These are phyloP conservation scores for Myriosclerotinia scirpicola DNA, from an alignment of 2,329 filamentous ascomycete genomes.

Conservation along the genomic window DNA sequence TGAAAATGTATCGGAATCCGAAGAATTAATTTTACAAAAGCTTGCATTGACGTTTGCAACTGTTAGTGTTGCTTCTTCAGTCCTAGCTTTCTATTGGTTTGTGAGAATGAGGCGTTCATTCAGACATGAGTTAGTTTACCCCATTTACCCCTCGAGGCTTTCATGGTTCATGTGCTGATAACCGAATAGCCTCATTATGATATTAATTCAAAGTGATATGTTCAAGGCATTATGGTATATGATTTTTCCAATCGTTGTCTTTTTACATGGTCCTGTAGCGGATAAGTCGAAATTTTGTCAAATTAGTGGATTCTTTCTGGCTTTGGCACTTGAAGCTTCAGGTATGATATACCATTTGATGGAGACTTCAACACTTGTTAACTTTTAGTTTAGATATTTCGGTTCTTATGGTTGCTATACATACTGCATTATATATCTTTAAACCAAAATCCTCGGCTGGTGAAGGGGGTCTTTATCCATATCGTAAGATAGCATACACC, in stretches of 20 bases:
- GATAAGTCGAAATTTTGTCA: constrained; percentile 62
- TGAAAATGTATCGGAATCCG: constrained; percentile 23
- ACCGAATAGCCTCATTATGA: constrained; percentile 63
- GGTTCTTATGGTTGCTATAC: constrained; percentile 70
- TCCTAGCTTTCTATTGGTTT: constrained; percentile 69
- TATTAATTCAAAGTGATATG: constrained; percentile 71
- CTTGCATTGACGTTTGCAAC: constrained; percentile 45
- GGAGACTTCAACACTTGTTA: background rate
- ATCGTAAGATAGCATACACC: constrained; percentile 59
- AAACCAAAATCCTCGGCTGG: constrained; percentile 50
- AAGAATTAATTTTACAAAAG: constrained; percentile 36
- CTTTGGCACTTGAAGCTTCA: constrained; percentile 65
- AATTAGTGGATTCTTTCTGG: constrained; percentile 65
- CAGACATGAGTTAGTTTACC: constrained; percentile 63
- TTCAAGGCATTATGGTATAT: constrained; percentile 69
- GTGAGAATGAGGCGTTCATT: constrained; percentile 71
- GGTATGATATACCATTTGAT: constrained; percentile 42
- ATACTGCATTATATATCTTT: constrained; percentile 72
- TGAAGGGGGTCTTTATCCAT: constrained; percentile 66
- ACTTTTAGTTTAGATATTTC: constrained; percentile 55
- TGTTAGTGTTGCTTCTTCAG: constrained; percentile 56
- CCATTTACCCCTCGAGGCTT: background rate
- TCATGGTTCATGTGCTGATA: constrained; percentile 26
- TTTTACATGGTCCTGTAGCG: constrained; percentile 52
- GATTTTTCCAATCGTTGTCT: constrained; percentile 60